phyloP scores from a whole-genome alignment of 2,329 filamentous ascomycete species.

The Pseudogymnoascus pannorum region DNA sequence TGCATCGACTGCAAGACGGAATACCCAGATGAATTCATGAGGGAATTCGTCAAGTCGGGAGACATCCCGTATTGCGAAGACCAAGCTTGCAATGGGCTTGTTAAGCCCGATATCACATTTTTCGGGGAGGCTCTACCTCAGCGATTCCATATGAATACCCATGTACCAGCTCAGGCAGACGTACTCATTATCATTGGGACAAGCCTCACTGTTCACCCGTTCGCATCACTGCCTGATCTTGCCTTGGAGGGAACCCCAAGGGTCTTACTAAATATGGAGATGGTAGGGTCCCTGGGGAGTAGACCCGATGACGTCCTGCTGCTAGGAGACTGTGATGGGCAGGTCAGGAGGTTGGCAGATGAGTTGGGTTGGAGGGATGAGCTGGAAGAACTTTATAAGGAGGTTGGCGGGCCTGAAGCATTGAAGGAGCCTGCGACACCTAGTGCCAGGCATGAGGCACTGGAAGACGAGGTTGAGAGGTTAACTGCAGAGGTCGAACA shows the following conservation, averaged over 20 bases:
- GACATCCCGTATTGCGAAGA: slow-evolving; percentile 63
- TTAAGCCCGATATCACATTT: slow-evolving; percentile 77
- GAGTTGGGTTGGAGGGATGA: slow-evolving; percentile 81
- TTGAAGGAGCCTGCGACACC: slow-evolving; percentile 39
- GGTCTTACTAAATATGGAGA: slow-evolving; percentile 80
- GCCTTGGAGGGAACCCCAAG: slow-evolving; percentile 59
- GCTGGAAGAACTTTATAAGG: slow-evolving; percentile 67
- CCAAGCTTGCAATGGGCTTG: slow-evolving; percentile 61
- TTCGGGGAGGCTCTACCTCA: slow-evolving; percentile 68
- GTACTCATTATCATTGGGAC: slow-evolving; percentile 83
- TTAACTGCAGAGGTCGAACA: slow-evolving; percentile 23
- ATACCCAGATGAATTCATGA: slow-evolving; percentile 71
- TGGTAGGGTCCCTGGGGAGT: slow-evolving; percentile 70
- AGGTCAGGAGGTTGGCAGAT: slow-evolving; percentile 70
- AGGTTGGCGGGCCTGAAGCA: slow-evolving; percentile 55
- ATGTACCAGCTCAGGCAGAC: slow-evolving; percentile 57
- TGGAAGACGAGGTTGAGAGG: slow-evolving; percentile 22
- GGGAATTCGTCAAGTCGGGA: slow-evolving; percentile 55
- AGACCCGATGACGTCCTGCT: slow-evolving; percentile 77
- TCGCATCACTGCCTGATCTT: slow-evolving; percentile 68
- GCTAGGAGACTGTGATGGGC: slow-evolving; percentile 75
- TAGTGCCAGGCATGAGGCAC: slow-evolving; percentile 20
- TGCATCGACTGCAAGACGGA: slow-evolving; percentile 79
- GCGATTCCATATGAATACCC: slow-evolving; percentile 53
- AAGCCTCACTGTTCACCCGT: slow-evolving; percentile 80